Percentiles rank a stretch among this genome's conserved stretches.
phyloP scores from a whole-genome alignment of 2,329 filamentous ascomycete species.

The Paraphoma sp. region DNA sequence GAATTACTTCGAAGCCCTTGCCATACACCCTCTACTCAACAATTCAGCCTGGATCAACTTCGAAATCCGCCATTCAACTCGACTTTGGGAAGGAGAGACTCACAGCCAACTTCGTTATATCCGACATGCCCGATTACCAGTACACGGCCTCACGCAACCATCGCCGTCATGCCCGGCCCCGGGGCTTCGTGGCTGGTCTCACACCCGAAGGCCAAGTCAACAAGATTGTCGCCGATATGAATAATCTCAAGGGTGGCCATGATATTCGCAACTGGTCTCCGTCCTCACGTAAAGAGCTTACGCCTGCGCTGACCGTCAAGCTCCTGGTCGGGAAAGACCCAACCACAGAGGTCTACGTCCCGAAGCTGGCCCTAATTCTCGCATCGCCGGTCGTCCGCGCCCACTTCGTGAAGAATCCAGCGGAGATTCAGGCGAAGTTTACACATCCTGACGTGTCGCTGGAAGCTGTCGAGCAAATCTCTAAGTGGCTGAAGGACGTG shows the following conservation, averaged over 20 bases:
- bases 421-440: not conserved
- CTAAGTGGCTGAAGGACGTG: slow-evolving; percentile 3
- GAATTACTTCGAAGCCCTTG: too few relatives aligned
- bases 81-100: too few relatives aligned
- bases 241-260: slow-evolving; percentile 6
- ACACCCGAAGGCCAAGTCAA: slow-evolving; percentile 6
- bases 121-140: not conserved
- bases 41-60: too few relatives aligned
- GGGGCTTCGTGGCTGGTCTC: slow-evolving; percentile 1
- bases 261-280: slow-evolving; percentile 10
- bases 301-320: not conserved
- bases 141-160: not conserved
- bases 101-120: not conserved
- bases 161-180: not conserved
- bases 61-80: too few relatives aligned
- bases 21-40: too few relatives aligned
- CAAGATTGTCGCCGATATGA: slow-evolving; percentile 5
- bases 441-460: slow-evolving; percentile 1
- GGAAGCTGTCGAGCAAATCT: slow-evolving; percentile 2
- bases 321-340: slow-evolving; percentile 1
- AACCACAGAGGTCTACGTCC: slow-evolving; percentile 1
- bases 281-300: slow-evolving; percentile 6
- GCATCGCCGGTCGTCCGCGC: slow-evolving; percentile 7
- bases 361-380: slow-evolving; percentile 8
- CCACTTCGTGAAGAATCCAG: not conserved